Conservation (phyloP, 1,284 basidiomycete species). For the Anthracocystis panici-leucophaei region DNA sequence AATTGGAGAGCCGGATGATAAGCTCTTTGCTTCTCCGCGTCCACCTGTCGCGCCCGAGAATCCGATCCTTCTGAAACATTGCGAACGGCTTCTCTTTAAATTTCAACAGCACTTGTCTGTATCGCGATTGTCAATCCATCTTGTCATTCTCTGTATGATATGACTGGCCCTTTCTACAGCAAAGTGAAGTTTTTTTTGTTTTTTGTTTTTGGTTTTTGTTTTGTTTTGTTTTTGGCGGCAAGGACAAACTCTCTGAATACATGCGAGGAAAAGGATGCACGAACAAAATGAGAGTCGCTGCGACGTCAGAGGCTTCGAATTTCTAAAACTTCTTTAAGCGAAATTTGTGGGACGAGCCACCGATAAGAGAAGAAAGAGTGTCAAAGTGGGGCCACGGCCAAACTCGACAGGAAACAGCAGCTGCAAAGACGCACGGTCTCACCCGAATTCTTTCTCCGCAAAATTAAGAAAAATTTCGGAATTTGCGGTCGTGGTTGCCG, state of each 20-base stretch:
- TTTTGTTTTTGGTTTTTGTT: too few relatives aligned
- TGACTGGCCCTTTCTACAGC: too few relatives aligned
- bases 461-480: not conserved
- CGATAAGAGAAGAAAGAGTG: conserved; percentile 4
- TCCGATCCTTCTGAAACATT: too few relatives aligned
- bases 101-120: too few relatives aligned
- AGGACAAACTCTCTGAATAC: not conserved
- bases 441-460: conserved; percentile 1
- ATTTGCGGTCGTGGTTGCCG: not conserved
- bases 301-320: conserved; percentile 10
- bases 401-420: conserved; percentile 4
- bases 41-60: too few relatives aligned
- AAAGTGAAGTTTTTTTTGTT: too few relatives aligned
- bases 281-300: not conserved
- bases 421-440: conserved; percentile 13
- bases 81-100: too few relatives aligned
- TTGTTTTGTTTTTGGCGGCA: too few relatives aligned
- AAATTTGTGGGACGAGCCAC: not conserved
- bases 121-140: too few relatives aligned
- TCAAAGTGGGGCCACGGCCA: conserved; percentile 11
- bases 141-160: too few relatives aligned
- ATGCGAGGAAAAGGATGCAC: not conserved
- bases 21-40: too few relatives aligned
- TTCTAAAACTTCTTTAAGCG: not conserved
- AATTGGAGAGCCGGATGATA: too few relatives aligned